These are phyloP conservation scores for Ustilago crameri DNA, from an alignment of 1,284 basidiomycete genomes.

Conservation along the genomic window DNA sequence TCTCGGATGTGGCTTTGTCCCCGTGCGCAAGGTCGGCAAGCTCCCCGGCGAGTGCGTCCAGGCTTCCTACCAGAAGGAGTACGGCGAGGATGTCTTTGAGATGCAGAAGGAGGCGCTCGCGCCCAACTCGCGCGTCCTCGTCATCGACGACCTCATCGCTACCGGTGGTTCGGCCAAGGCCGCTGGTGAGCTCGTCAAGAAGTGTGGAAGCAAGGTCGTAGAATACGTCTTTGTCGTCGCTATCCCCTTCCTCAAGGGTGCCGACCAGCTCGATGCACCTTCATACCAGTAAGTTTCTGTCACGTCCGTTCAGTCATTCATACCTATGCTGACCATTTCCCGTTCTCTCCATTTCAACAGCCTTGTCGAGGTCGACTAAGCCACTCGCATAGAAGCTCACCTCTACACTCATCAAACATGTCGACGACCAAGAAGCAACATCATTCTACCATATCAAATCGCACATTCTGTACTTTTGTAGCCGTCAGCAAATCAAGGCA, in stretches of 20 bases:
- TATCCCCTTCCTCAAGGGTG: conserved; percentile 83
- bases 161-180: conserved; percentile 95
- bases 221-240: conserved; percentile 97
- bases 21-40: conserved; percentile 93
- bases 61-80: conserved; percentile 91
- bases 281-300: conserved; percentile 70
- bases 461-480: too few relatives aligned
- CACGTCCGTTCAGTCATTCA: background rate
- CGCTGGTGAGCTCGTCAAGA: conserved; percentile 87
- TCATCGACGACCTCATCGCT: conserved; percentile 96
- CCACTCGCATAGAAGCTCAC: background rate
- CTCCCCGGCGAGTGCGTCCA: conserved; percentile 85
- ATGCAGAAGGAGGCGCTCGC: conserved; percentile 90
- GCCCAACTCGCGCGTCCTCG: conserved; percentile 81
- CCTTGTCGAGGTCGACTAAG: conserved; percentile 53
- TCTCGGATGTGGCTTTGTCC: conserved; percentile 93
- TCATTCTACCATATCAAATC: too few relatives aligned
- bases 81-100: conserved; percentile 95
- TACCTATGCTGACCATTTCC: background rate
- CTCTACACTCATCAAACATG: background rate
- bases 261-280: conserved; percentile 83
- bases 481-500: too few relatives aligned
- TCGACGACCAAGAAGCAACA: too few relatives aligned
- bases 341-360: conserved; percentile 6
- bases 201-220: conserved; percentile 83